Evolutionary conservation across 75 land plant genomes (phyloP).

Genomic region (Sequoiadendron giganteum): DNA sequence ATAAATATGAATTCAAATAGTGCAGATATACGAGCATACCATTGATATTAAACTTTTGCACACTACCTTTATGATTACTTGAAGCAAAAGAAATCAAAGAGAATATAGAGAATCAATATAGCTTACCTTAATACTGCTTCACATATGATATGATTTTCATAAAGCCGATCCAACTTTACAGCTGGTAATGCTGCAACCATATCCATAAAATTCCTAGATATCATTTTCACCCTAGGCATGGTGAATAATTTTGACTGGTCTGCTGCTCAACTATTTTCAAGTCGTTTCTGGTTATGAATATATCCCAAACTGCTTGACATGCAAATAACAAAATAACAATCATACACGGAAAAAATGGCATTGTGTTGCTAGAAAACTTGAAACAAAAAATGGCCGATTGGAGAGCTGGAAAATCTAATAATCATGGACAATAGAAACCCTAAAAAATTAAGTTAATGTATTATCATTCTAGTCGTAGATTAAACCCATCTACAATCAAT

Average conservation of each 20-base stretch:
- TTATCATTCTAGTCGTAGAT: background rate
- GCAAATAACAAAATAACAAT: background rate
- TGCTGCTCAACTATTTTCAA: background rate
- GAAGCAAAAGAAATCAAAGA: background rate
- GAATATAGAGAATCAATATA: background rate
- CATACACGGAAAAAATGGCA: background rate
- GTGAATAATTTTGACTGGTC: background rate
- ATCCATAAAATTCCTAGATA: conserved; percentile 96
- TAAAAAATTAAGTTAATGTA: too few relatives aligned
- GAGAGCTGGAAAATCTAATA: background rate
- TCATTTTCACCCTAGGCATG: conserved; percentile 83
- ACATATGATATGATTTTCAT: conserved; percentile 85
- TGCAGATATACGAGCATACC: background rate
- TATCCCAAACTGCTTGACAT: background rate
- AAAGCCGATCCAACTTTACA: conserved; percentile 78
- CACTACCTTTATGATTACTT: background rate
- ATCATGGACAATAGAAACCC: background rate
- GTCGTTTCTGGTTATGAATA: background rate
- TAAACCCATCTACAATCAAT: background rate
- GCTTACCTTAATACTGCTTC: conserved; percentile 86
- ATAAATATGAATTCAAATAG: background rate
- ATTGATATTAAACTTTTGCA: background rate
- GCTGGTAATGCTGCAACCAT: conserved; percentile 96
- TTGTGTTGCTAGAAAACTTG: background rate
- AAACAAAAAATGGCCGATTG: background rate